These are phyloP conservation scores for Perkinsus olseni DNA, from an alignment of 169 alveolate species.

Conservation along the genomic window DNA sequence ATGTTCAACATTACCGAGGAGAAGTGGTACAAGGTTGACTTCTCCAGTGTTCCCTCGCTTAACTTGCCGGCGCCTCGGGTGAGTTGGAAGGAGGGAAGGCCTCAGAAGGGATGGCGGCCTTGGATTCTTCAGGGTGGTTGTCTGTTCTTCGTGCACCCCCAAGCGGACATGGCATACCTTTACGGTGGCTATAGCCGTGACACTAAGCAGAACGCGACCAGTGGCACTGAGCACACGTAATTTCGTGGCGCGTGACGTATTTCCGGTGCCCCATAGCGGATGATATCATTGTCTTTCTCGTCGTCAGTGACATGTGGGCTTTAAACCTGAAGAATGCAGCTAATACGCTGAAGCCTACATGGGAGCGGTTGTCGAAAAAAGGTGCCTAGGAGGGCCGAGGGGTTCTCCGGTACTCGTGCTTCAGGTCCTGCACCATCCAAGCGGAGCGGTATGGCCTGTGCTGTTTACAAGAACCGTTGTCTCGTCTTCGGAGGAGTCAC, in stretches of 20 bases:
- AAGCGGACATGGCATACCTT: background rate
- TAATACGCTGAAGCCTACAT: background rate
- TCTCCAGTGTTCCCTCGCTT: background rate
- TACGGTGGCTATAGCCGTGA: background rate
- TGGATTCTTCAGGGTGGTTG: background rate
- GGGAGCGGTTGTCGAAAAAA: background rate
- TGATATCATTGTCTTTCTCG: no score
- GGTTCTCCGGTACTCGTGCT: no score
- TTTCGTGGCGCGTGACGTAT: no score
- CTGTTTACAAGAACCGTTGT: background rate
- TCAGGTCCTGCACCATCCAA: background rate
- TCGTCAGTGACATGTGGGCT: background rate
- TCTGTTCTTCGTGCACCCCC: background rate
- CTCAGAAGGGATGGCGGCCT: no score
- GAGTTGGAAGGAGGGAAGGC: no score
- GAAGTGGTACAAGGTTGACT: conserved; percentile 31
- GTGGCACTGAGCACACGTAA: background rate
- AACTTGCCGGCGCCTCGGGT: background rate
- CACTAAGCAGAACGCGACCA: background rate
- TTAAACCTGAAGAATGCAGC: background rate
- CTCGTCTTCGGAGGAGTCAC: background rate
- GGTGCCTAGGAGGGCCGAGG: no score
- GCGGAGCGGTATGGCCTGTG: background rate
- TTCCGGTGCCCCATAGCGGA: no score
- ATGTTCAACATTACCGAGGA: conserved; percentile 38